phyloP scores from a whole-genome alignment of 495 filamentous ascomycete genomes.

The Glutinoglossum americanum region DNA sequence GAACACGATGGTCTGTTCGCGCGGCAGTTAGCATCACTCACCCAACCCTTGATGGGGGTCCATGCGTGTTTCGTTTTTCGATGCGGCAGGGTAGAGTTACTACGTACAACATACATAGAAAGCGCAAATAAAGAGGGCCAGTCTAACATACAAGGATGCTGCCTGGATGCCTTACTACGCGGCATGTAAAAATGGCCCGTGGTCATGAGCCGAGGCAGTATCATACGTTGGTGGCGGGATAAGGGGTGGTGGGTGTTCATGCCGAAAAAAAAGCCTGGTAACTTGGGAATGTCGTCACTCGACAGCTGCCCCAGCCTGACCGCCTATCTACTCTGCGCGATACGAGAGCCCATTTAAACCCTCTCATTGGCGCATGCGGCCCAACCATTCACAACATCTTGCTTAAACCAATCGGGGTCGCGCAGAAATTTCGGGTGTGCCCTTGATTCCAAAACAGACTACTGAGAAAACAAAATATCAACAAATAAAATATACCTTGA shows the following conservation, averaged over 20 bases:
- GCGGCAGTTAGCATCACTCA: background rate
- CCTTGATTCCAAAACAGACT: too few relatives aligned
- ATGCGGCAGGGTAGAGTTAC: background rate
- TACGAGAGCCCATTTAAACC: background rate
- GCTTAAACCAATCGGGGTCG: background rate
- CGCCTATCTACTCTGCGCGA: background rate
- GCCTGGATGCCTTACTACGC: background rate
- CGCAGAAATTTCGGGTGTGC: background rate
- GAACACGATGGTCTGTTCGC: background rate
- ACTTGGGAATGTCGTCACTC: background rate
- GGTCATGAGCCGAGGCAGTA: background rate
- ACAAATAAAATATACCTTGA: too few relatives aligned
- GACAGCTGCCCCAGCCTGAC: background rate
- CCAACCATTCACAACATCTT: background rate
- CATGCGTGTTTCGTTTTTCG: background rate
- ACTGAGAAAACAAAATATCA: too few relatives aligned
- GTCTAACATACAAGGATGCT: background rate
- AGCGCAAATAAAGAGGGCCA: background rate
- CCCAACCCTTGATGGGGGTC: background rate
- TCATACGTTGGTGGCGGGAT: background rate
- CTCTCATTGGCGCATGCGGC: background rate
- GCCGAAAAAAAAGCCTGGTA: background rate
- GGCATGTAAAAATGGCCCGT: background rate
- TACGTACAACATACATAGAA: background rate
- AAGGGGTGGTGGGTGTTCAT: background rate